These are phyloP conservation scores for Saccharomycopsis hybrid DNA, from an alignment of 1,139 yeast species.

Conservation along the genomic window DNA sequence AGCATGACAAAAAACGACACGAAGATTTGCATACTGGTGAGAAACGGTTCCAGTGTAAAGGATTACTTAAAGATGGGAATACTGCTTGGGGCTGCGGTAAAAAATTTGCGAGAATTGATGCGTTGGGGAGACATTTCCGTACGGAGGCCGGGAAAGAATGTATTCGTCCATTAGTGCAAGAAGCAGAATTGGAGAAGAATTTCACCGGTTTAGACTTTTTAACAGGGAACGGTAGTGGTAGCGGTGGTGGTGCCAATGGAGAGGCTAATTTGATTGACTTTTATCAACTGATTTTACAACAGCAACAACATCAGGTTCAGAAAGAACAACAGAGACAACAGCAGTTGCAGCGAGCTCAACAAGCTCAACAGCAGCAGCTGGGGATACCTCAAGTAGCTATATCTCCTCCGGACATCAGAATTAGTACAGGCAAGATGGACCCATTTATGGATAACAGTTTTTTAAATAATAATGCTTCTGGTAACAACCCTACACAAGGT, in stretches of 20 bases:
- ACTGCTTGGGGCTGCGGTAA: conserved; percentile 51
- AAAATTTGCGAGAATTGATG: conserved; percentile 52
- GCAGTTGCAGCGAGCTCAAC: neutral
- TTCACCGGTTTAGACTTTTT: conserved; percentile 3
- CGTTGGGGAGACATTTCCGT: conserved; percentile 50
- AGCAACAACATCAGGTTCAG: conserved; percentile 1
- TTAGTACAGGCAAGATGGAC: neutral
- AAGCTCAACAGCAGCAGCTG: neutral
- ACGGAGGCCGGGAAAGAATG: conserved; percentile 79
- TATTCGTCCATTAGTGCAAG: conserved; percentile 66
- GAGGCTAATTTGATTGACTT: neutral
- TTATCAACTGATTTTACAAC: conserved; percentile 2
- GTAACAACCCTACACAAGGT: no score
- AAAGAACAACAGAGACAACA: conserved; percentile 3
- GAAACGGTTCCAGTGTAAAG: conserved; percentile 80
- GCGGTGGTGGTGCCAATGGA: no score
- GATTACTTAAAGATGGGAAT: conserved; percentile 53
- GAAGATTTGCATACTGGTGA: conserved; percentile 91
- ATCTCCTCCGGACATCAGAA: conserved; percentile 8
- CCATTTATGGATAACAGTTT: neutral
- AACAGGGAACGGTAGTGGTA: no score
- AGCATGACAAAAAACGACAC: conserved; percentile 90
- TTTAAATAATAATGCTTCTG: neutral
- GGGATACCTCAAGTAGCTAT: conserved; percentile 6
- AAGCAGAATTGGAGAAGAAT: conserved; percentile 41